A percentile compares a stretch with the other conserved stretches of the same genome.
Conservation (phyloP, 2,329 filamentous ascomycete genomes). For the Cryphonectria parasitica region DNA sequence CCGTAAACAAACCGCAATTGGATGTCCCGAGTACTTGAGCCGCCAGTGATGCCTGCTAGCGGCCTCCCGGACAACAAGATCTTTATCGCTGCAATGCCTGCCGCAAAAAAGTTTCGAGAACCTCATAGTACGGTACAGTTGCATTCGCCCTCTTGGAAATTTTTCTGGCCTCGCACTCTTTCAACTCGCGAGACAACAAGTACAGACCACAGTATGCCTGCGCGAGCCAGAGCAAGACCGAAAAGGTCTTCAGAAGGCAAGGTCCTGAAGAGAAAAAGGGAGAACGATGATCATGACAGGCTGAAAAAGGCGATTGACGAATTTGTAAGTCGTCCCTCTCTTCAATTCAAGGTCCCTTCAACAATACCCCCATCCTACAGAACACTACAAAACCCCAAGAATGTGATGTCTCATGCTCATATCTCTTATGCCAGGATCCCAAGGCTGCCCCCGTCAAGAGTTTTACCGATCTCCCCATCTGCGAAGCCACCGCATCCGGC, state of each 20-base stretch:
- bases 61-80: neutral
- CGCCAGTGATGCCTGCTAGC: slow-evolving; percentile 6
- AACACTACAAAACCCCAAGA: neutral
- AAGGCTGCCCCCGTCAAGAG: slow-evolving; percentile 63
- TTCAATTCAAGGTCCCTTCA: too few species aligned
- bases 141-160: neutral
- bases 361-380: neutral
- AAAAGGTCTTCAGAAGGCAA: slow-evolving; percentile 28
- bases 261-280: slow-evolving; percentile 34
- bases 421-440: slow-evolving; percentile 53
- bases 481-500: slow-evolving; percentile 75
- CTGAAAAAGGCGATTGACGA: slow-evolving; percentile 61
- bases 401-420: neutral
- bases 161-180: neutral
- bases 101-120: slow-evolving; percentile 13
- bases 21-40: neutral
- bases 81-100: slow-evolving; percentile 16
- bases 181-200: neutral
- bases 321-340: slow-evolving; percentile 47
- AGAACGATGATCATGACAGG: slow-evolving; percentile 32
- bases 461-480: slow-evolving; percentile 87
- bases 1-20: neutral
- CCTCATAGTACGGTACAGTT: neutral
- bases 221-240: slow-evolving; percentile 18
- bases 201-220: slow-evolving; percentile 19